Evolutionary conservation across 1,284 basidiomycete genomes (phyloP), one percentile per base, ranked within the genome.

Genomic region (Sporisorium graminicola): DNA sequence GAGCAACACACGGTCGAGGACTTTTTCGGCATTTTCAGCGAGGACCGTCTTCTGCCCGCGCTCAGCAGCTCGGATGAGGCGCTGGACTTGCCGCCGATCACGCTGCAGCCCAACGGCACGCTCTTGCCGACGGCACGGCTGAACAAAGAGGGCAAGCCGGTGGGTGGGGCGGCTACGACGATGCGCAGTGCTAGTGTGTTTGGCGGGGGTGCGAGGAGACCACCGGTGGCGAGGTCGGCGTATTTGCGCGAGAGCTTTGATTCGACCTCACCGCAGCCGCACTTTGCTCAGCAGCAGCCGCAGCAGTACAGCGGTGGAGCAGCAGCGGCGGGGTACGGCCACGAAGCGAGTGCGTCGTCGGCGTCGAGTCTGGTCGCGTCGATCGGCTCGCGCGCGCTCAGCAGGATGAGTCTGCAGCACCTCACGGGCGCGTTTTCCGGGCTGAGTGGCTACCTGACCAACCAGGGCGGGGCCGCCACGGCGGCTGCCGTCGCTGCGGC

Each of bases 1-100:
- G n/a, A 59, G 47, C 44, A 59, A 43, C 44, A 58, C 3, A 53
- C 42, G 24, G 74, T 78, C n/a, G 81, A 82, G 44, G 81, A 82
- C 60, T 82, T 82, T 51, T 82, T 82, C 47, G 81, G 81, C 24
- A 79, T 82, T 20, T 54, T 82, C 24, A 50, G 61, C 27, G 62
- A 77, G 35, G 63, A 63, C 24, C 47, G 55, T 13, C 65, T 81
- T 10, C 65, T 80, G 13, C 81, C 81, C 0, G 53, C 81, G 0
- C 56, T 82, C 58, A 69, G 64, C 51, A 73, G 66, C 7, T 66
- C 76, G 10, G 57, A 78, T 18, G 67, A 71, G 35, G 57, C 81
- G 20, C 58, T 82, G 16, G 81, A 82, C 26, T 61, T 82, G 61
- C 81, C 81, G 7, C 81, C 81, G 14, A 76, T 82, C 54, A 62